Evolutionary conservation across 2,329 filamentous ascomycete species (phyloP), one percentile per base, ranked within the genome.

Genomic region (Didymella lethalis): DNA sequence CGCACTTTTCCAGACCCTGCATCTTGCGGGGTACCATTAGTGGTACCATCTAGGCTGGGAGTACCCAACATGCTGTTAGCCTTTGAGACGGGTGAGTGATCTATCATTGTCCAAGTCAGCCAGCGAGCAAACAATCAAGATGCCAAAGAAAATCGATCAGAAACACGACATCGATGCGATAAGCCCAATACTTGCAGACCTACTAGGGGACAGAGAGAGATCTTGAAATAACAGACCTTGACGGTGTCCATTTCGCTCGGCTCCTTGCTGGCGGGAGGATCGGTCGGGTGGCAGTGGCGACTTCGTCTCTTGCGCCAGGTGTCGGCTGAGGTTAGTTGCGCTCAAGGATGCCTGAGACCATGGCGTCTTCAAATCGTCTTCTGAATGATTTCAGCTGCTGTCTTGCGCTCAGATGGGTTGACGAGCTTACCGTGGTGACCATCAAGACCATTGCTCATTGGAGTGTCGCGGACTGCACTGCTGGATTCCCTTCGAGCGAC

Each of bases 1-100:
- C 64, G 66, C 36, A 63, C 55, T 34, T 69, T 66, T 31, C 58
- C 54, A 26, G 46, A 48, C 14, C 57, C 59, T 14, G 59, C 50
- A 59, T 67, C 61, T 46, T 47, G 54, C 28, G 7, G n/a, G 0
- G 56, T 47, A n/a, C 45, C n/a, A 11, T 53, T 44, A 14, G 16
- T 18, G 28, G 7, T 34, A n/a, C 14, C 18, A 3, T 54, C 12
- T 2, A 28, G 7, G 11, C 25, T 14, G 8, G 18, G 16, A 23
- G 20, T 16, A 16, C 8, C 25, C 5, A 16, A 0, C 25, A 25
- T 6, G n/a, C 23, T 52, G 40, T 20, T 25, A 11, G 16, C 2
- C 2, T 18, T 28, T 11, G 48, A 43, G 4, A 4, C 4, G 11
- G 28, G 29, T 4, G 23, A 31, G 16, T 11, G 12, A 14, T 52